Conservation (phyloP, 129 eudicot species). For the Erigeron canadensis region DNA sequence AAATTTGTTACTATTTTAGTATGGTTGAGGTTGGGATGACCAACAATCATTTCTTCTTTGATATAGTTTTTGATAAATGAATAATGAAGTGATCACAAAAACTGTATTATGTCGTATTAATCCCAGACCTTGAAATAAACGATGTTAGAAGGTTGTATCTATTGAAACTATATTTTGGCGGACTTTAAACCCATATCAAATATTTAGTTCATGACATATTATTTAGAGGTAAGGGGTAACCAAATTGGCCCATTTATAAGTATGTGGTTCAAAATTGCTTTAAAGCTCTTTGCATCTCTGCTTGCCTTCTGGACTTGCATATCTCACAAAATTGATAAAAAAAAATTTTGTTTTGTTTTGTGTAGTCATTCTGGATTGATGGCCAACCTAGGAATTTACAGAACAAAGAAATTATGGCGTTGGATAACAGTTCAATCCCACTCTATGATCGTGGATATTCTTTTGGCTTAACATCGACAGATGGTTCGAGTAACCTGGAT, state of each 20-base stretch:
- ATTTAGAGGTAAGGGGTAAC: background rate
- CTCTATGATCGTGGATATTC: conserved; percentile 89
- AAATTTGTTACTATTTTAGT: background rate
- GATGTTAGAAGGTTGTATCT: background rate
- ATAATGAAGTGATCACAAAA: background rate
- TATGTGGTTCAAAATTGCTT: background rate
- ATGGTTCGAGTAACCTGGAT: conserved; percentile 51
- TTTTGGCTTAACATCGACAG: conserved; percentile 52
- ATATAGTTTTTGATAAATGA: background rate
- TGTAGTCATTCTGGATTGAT: conserved; percentile 87
- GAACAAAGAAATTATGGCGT: conserved; percentile 40
- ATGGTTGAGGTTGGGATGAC: background rate
- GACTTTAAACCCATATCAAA: background rate
- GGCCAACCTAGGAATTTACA: conserved; percentile 49
- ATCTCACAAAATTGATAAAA: background rate
- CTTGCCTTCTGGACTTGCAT: background rate
- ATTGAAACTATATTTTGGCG: background rate
- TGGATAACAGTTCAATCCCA: conserved; percentile 77
- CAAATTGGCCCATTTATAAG: background rate
- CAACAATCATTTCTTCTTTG: background rate
- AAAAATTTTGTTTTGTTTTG: background rate
- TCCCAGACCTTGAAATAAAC: background rate
- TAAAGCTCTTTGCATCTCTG: background rate
- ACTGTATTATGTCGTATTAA: background rate
- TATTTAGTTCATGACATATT: background rate